Evolutionary conservation across 805 yeast species (phyloP).

Genomic region (Saccharomyces paradoxus): DNA sequence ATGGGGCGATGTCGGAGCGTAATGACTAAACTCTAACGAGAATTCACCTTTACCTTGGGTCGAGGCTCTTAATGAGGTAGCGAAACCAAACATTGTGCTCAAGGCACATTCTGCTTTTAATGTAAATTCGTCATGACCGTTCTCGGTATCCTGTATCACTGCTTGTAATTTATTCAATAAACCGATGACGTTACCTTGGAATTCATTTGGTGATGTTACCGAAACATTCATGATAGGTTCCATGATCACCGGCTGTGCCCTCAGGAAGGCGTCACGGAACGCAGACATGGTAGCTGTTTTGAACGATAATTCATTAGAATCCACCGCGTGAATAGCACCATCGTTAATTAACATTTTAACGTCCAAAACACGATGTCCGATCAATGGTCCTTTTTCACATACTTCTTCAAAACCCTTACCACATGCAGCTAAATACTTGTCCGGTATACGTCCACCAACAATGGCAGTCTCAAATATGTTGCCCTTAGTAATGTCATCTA

Average conservation of each 20-base stretch:
- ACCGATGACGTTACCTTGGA: conserved; percentile 90
- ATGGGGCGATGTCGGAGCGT: conserved; percentile 84
- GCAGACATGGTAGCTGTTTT: conserved; percentile 88
- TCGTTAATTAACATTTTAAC: conserved; percentile 89
- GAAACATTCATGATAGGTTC: conserved; percentile 96
- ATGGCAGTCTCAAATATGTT: conserved; percentile 78
- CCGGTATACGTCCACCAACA: conserved; percentile 96
- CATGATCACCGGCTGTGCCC: conserved; percentile 76
- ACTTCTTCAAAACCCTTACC: conserved; percentile 92
- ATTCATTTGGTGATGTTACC: conserved; percentile 90
- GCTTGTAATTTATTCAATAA: conserved; percentile 88
- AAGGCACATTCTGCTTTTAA: conserved; percentile 93
- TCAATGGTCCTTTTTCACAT: conserved; percentile 90
- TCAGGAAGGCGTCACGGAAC: conserved; percentile 81
- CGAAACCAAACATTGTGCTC: conserved; percentile 93
- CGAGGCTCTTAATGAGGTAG: conserved; percentile 87
- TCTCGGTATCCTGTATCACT: conserved; percentile 86
- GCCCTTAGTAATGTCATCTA: conserved; percentile 41
- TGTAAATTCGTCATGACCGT: conserved; percentile 89
- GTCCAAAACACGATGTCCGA: conserved; percentile 90
- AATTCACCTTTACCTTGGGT: conserved; percentile 99
- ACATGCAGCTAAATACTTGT: conserved; percentile 89
- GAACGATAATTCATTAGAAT: conserved; percentile 92
- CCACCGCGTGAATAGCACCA: conserved; percentile 96
- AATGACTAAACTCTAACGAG: conserved; percentile 86